Percentiles rank a stretch among this genome's conserved stretches.
Conservation (phyloP, 2,329 filamentous ascomycete genomes). For the Tolypocladium sp. region DNA sequence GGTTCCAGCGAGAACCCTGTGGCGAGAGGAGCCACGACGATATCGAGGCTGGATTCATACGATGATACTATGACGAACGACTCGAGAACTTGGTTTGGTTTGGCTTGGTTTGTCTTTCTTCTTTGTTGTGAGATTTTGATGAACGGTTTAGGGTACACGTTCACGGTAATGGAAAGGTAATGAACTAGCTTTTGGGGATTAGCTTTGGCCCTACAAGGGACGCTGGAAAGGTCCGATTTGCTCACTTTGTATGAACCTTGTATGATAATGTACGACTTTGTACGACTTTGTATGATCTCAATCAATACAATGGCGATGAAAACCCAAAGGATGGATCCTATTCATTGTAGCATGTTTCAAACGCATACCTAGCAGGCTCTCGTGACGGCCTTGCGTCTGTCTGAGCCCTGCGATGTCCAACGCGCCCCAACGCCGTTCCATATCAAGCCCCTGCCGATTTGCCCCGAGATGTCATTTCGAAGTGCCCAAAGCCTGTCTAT, state of each 20-base stretch:
- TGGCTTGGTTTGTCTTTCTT: neutral
- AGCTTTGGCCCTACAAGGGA: neutral
- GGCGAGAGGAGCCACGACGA: neutral
- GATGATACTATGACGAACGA: neutral
- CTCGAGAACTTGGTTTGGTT: neutral
- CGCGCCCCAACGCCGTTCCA: constrained; percentile 5
- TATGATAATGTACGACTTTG: neutral
- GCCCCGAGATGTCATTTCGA: neutral
- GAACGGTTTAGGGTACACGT: neutral
- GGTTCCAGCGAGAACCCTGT: neutral
- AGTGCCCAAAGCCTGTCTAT: constrained; percentile 8
- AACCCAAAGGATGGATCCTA: neutral
- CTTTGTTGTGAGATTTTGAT: neutral
- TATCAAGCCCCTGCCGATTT: neutral
- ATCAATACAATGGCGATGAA: neutral
- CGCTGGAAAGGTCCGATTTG: neutral
- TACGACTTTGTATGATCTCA: neutral
- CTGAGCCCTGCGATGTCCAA: neutral
- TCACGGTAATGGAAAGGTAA: neutral
- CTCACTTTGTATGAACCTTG: neutral
- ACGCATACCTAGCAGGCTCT: neutral
- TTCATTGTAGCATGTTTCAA: neutral
- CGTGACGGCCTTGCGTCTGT: neutral
- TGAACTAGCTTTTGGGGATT: neutral
- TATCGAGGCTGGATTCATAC: constrained; percentile 1